These are phyloP conservation scores for Raddia guianensis DNA, from an alignment of 176 grass and related monocot genomes.

Conservation along the genomic window DNA sequence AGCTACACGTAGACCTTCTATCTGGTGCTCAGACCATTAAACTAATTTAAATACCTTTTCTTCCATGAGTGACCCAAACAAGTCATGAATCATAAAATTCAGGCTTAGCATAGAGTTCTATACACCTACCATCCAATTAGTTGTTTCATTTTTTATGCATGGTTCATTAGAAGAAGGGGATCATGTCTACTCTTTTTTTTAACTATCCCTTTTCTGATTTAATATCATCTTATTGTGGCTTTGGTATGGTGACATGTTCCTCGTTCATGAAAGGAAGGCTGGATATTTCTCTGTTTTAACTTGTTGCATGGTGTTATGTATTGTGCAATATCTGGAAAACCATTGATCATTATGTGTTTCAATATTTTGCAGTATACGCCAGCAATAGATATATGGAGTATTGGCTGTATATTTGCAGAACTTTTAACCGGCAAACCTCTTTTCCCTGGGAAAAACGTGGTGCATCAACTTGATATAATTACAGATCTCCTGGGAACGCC, in stretches of 20 bases:
- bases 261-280: constrained; percentile 2
- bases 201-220: not conserved
- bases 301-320: constrained; percentile 1
- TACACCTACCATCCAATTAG: not conserved
- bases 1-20: not conserved
- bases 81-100: not conserved
- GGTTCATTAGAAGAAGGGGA: not conserved
- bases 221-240: not conserved
- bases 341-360: constrained; percentile 19
- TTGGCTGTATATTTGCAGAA: constrained; percentile 95
- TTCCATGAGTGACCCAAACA: not conserved
- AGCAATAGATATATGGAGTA: constrained; percentile 99
- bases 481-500: constrained; percentile 93
- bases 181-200: not conserved
- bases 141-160: not conserved
- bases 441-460: constrained; percentile 97
- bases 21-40: not conserved
- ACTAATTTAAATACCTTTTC: constrained; percentile 6
- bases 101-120: not conserved
- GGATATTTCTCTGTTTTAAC: constrained; percentile 16
- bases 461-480: constrained; percentile 94
- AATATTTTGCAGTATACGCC: constrained; percentile 77
- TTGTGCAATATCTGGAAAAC: constrained; percentile 5
- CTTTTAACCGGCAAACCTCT: constrained; percentile 91
- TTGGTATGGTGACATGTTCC: not conserved